Evolutionary conservation across 148 eudicot genomes (phyloP), one percentile per base, ranked within the genome.

Genomic region (Cornus controversa): DNA sequence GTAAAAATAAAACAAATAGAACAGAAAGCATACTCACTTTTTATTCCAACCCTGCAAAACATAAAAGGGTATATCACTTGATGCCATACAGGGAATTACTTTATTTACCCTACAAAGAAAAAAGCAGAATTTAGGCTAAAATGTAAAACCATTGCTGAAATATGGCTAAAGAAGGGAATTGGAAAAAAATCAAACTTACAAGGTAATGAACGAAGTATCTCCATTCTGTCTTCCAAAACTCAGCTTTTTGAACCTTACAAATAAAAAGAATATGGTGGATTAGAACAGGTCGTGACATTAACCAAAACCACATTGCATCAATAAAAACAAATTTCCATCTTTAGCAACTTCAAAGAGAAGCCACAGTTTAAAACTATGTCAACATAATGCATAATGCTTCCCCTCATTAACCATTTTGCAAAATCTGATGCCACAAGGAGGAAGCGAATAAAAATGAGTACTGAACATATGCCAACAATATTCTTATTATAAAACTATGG

Each of bases 1-100:
- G 36, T 69, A 22, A 60, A 68, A 60, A 50, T 45, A 13, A 31
- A 3, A 10, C 24, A 50, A 45, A 25, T 7, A 22, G 68, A 73
- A 71, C 74, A 68, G 37, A 70, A 63, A 29, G 23, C 42, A 42
- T 60, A 82, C 97, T 91, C 84, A 95, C 99, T 93, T 96, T 80
- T 96, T 96, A 84, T 89, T 96, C 99, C 99, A 96, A 71, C 99
- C 99, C 99, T 96, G 98, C 90, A 91, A 80, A 86, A 78, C 73
- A 83, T 67, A 78, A 79, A 77, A 69, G 29, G 10, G n/a, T 47
- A 67, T 67, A 29, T 76, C 72, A 76, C 5, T 42, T 65, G 24
- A 72, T 60, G 73, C 50, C 45, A 60, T 74, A 27, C 37, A 26
- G 31, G 42, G 28, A 69, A 40, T 13, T 73, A 5, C 31, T 69